A percentile compares a stretch with the other conserved stretches of the same genome.
Conservation (phyloP, 2,329 filamentous ascomycete genomes). For the Tricladium varicosporioides region DNA sequence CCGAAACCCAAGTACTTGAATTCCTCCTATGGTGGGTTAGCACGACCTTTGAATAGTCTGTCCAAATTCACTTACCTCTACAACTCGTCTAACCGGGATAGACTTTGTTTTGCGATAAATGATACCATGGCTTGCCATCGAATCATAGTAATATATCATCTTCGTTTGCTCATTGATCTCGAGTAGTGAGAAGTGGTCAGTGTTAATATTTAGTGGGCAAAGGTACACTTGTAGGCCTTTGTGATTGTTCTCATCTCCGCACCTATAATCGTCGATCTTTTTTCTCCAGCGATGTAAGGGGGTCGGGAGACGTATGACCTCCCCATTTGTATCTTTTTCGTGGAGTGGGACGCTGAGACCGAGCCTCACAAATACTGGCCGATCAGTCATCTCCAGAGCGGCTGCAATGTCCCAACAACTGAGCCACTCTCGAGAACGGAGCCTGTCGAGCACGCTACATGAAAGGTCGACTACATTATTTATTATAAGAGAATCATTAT, state of each 20-base stretch:
- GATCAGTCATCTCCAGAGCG: constrained; percentile 26
- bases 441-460: constrained; percentile 21
- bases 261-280: constrained; percentile 17
- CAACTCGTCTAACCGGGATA: constrained; percentile 13
- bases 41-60: constrained; percentile 5
- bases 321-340: constrained; percentile 16
- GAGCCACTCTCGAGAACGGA: constrained; percentile 23
- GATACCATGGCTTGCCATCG: constrained; percentile 14
- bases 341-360: constrained; percentile 23
- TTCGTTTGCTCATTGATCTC: constrained; percentile 29
- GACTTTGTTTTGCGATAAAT: constrained; percentile 17
- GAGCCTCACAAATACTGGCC: constrained; percentile 23
- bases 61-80: constrained; percentile 14
- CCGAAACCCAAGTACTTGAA: constrained; percentile 27
- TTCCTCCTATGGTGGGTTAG: constrained; percentile 23
- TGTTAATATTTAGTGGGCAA: constrained; percentile 24
- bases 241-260: constrained; percentile 12
- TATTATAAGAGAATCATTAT: constrained; percentile 18
- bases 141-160: constrained; percentile 31
- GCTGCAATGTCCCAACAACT: constrained; percentile 25
- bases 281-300: constrained; percentile 16
- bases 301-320: constrained; percentile 15
- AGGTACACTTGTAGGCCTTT: constrained; percentile 16
- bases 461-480: constrained; percentile 18
- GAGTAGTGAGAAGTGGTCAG: constrained; percentile 29